Evolutionary conservation across 257 asterid species (phyloP), one percentile per base, ranked within the genome.

Genomic region (Fraxinus americana): DNA sequence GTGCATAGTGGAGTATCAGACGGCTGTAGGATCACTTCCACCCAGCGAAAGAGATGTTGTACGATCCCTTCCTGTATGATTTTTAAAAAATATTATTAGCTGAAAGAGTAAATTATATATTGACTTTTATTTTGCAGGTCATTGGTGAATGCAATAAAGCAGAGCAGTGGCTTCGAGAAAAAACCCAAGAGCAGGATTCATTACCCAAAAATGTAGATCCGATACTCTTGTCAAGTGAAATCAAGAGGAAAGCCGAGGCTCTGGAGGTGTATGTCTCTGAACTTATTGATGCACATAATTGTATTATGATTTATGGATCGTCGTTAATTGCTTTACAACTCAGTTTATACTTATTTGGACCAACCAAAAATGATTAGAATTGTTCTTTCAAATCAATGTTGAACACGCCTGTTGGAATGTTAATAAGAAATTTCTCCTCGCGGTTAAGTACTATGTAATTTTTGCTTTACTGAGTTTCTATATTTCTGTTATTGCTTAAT

Each of bases 171-270:
- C 90, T 96, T 78, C 85, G 81, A 81, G 96, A 90, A 63, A 88
- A 85, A 83, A 86, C 70, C 77, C 96, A 92, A 54, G 95, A 83
- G 82, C 99, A 96, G 85, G 95, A 93, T 77, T 80, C 90, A 10
- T 83, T 91, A 71, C 92, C 97, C 69, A 92, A 94, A 87, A 88
- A 78, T 82, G 91, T 85, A 72, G 92, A 96, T 90, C 99, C 99
- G 35, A 67, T 92, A 72, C 87, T 92, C 74, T 85, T 94, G 91
- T 89, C 97, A 43, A 72, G 83, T 85, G 95, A 96, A 72, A 92
- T 96, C 85, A 85, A 75, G 76, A 86, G 82, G 82, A 93, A 77
- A 85, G 74, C 94, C 13, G 90, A 92, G 75, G 85, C 89, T 76
- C 91, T 96, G 73, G 84, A 88, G 6, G 90, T 82, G 99, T 96